These are phyloP conservation scores for Penicillium sp. DNA, from an alignment of 2,329 filamentous ascomycete species.

Conservation along the genomic window DNA sequence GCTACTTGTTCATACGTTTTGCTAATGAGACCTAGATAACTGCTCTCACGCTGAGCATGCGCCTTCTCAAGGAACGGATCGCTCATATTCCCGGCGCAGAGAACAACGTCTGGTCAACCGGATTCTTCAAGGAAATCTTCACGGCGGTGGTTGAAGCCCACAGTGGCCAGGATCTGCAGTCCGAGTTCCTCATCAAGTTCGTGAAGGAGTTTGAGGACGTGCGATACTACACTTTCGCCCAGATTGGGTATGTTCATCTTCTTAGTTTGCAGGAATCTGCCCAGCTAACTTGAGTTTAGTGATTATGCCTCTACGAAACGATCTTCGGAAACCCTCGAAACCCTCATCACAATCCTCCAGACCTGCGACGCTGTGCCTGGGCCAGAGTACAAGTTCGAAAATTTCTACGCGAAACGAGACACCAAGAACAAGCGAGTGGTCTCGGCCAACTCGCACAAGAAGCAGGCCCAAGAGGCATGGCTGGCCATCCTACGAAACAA, in stretches of 20 bases:
- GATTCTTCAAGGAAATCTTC: constrained; percentile 70
- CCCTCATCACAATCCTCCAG: constrained; percentile 40
- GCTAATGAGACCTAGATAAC: constrained; percentile 54
- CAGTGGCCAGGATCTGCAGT: constrained; percentile 60
- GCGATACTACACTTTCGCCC: constrained; percentile 76
- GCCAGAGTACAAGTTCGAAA: constrained; percentile 38
- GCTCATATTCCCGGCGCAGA: constrained; percentile 61
- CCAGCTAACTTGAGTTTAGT: constrained; percentile 25
- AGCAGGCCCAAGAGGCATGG: constrained; percentile 84
- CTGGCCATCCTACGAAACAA: constrained; percentile 68
- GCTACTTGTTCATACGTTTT: not conserved
- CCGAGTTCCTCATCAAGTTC: constrained; percentile 76
- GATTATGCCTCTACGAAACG: constrained; percentile 35
- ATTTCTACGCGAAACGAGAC: constrained; percentile 50
- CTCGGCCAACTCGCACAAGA: constrained; percentile 71
- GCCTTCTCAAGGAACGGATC: constrained; percentile 77
- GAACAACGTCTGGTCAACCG: constrained; percentile 69
- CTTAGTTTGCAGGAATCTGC: not conserved
- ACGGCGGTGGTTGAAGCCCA: constrained; percentile 60
- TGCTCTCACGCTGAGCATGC: constrained; percentile 78
- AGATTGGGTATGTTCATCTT: constrained; percentile 62
- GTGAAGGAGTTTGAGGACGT: constrained; percentile 81
- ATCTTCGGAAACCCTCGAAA: constrained; percentile 34
- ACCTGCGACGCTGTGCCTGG: constrained; percentile 67
- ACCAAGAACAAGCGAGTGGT: constrained; percentile 69